These are phyloP conservation scores for Suillus paluster DNA, from an alignment of 768 basidiomycete species.

Conservation along the genomic window DNA sequence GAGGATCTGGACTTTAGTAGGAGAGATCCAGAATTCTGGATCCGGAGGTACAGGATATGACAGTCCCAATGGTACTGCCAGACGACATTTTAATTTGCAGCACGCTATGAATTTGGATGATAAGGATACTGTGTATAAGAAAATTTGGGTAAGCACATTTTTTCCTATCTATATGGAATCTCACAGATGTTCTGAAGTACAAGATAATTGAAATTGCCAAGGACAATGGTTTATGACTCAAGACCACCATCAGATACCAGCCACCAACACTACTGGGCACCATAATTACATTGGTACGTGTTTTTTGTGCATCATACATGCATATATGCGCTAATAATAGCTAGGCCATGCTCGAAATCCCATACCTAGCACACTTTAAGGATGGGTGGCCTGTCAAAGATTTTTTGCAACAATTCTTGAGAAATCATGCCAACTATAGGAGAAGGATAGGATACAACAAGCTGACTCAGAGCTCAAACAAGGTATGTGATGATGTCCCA, in stretches of 20 bases:
- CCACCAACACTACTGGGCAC: background rate
- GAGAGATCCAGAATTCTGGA: too few relatives aligned
- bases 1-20: too few relatives aligned
- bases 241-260: background rate
- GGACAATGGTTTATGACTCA: background rate
- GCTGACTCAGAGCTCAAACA: background rate
- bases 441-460: background rate
- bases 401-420: background rate
- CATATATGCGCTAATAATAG: constrained; percentile 1
- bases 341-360: background rate
- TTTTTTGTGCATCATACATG: background rate
- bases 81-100: background rate
- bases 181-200: too few relatives aligned
- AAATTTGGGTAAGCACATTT: background rate
- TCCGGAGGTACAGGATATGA: too few relatives aligned
- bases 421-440: background rate
- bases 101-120: background rate
- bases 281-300: background rate
- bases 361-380: background rate
- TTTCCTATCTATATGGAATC: background rate
- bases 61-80: background rate
- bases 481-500: background rate
- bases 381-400: background rate
- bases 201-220: background rate
- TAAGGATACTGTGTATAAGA: background rate